Percentiles rank a stretch among this genome's conserved stretches.
Conservation (phyloP, 2,329 filamentous ascomycete species). For the Chlorencoelia australis region DNA sequence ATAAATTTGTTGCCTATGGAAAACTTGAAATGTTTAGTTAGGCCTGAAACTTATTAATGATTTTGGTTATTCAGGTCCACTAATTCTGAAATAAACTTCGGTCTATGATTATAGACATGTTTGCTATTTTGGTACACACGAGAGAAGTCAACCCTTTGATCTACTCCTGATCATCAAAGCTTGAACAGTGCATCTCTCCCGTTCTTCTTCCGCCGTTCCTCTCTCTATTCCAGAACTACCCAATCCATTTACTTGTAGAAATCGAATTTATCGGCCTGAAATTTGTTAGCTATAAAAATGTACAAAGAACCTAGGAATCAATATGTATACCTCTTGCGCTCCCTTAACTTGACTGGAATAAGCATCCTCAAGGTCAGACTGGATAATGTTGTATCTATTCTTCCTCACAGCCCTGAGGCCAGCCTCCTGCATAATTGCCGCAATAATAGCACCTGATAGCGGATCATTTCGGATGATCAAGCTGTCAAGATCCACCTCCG, state of each 20-base stretch:
- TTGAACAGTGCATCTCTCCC: no score
- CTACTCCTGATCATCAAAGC: no score
- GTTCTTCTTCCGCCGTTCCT: not conserved
- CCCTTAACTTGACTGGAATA: slow-evolving; percentile 96
- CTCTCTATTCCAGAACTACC: not conserved
- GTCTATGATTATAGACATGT: slow-evolving; percentile 3
- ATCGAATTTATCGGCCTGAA: slow-evolving; percentile 64
- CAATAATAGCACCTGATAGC: slow-evolving; percentile 88
- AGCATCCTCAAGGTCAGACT: slow-evolving; percentile 90
- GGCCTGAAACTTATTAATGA: no score
- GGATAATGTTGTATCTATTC: slow-evolving; percentile 99
- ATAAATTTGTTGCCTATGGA: no score
- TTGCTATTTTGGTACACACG: slow-evolving; percentile 6
- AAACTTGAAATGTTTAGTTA: no score
- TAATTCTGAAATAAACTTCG: no score
- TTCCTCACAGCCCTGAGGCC: slow-evolving; percentile 88
- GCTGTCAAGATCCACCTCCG: slow-evolving; percentile 92
- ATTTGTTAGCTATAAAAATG: slow-evolving; percentile 25
- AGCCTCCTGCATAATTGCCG: slow-evolving; percentile 98
- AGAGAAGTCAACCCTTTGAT: not conserved
- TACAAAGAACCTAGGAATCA: slow-evolving; percentile 28
- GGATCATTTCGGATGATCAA: slow-evolving; percentile 96
- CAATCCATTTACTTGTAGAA: slow-evolving; percentile 63
- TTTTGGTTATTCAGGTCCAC: no score
- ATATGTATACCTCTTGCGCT: slow-evolving; percentile 48